Base-by-base conservation (phyloP, 352 stramenopile species). In the Pythium pectinolyticum region DNA sequence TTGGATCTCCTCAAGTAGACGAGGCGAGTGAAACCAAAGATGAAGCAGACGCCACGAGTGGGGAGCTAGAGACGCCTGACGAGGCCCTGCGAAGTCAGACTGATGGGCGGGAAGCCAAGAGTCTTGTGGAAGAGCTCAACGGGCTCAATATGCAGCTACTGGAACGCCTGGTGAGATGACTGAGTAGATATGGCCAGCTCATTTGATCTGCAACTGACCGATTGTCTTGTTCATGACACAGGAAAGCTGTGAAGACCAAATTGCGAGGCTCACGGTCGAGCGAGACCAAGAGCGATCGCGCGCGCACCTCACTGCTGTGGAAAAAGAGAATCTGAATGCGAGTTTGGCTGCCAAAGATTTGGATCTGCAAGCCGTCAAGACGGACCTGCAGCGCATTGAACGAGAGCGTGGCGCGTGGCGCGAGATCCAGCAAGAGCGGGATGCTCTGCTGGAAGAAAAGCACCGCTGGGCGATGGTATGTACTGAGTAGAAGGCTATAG, bases 101-200 rank as follows among this genome's bases (percentile, higher is more conserved):
- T 14, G 75, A 76, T 28, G 52, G 51, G 22, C 55, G 66, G 10
- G 77, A 92, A 32, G 77, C 77, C n/a, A 87, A 82, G 27, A 94
- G 82, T 48, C 72, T 94, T 43, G 62, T 94, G 27, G 80, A 94
- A 57, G 84, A 94, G 52, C 73, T 94, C 10, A 94, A 94, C 62
- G 81, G 81, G 0, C 77, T 94, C 17, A 94, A 94, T 34, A 92
- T 94, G 84, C 77, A 90, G 70, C 63, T 94, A 1, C 80, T 94
- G 57, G 80, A 90, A 56, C 78, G 84, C 30, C 70, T 93, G 77
- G 84, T 93, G 71, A 17, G 69, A 66, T 61, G 19, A 11, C 9
- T 35, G 20, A 24, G 3, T 19, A 48, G 30, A n/a, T 9, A 28
- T 11, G 8, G 4, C 11, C 15, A 49, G 39, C 27, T 3, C 11